phyloP scores from a whole-genome alignment of 2,329 filamentous ascomycete species.

The Xylaria sp. region DNA sequence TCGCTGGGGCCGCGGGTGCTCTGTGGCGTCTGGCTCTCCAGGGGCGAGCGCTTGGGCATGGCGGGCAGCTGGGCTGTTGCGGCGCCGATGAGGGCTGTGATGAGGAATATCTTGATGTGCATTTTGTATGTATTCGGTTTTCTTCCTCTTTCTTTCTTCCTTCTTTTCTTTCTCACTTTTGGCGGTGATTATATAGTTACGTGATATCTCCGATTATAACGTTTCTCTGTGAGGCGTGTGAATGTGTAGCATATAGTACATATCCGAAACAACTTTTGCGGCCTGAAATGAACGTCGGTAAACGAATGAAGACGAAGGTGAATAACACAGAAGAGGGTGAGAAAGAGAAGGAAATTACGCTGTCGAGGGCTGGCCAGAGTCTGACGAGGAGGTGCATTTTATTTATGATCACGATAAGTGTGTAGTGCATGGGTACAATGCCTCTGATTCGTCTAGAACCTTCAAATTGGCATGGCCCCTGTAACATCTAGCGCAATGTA shows the following conservation, averaged over 20 bases:
- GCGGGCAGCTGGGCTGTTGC: slow-evolving; percentile 40
- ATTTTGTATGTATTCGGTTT: slow-evolving; percentile 22
- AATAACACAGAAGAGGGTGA: not conserved
- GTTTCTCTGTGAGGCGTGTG: not conserved
- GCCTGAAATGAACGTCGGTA: not conserved
- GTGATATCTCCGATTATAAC: not conserved
- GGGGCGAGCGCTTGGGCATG: slow-evolving; percentile 32
- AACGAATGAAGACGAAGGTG: not conserved
- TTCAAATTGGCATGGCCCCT: not conserved
- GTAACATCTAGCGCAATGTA: not conserved
- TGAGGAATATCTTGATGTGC: slow-evolving; percentile 35
- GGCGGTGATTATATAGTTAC: not conserved
- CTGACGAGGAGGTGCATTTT: not conserved
- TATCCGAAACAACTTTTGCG: not conserved
- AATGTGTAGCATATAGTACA: not conserved
- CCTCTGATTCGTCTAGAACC: not conserved
- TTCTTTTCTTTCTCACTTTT: not conserved
- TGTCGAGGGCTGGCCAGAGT: not conserved
- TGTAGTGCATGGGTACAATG: not conserved
- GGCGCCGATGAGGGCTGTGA: slow-evolving; percentile 33
- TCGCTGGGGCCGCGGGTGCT: slow-evolving; percentile 37
- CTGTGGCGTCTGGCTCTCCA: slow-evolving; percentile 24
- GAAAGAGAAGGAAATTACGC: not conserved
- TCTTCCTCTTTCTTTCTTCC: not conserved
- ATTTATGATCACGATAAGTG: not conserved